phyloP scores from a whole-genome alignment of 2,329 filamentous ascomycete genomes.

The Alternaria brassicicola region DNA sequence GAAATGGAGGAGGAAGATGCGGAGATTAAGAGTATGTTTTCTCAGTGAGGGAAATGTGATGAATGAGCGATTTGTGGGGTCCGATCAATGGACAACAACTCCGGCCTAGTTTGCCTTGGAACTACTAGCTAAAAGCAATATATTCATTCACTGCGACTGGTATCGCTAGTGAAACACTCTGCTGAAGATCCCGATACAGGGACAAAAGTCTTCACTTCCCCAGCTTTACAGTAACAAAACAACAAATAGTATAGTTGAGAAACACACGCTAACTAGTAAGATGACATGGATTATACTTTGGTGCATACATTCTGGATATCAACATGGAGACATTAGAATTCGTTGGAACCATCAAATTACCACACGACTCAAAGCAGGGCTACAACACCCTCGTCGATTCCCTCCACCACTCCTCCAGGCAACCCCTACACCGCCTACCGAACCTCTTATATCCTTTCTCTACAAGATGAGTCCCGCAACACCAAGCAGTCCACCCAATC shows the following conservation, averaged over 20 bases:
- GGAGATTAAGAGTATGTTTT: constrained; percentile 26
- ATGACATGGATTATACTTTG: background rate
- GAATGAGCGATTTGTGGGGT: background rate
- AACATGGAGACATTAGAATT: background rate
- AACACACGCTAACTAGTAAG: background rate
- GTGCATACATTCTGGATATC: background rate
- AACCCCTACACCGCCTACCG: no score
- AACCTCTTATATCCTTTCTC: background rate
- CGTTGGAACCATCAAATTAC: background rate
- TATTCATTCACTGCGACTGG: background rate
- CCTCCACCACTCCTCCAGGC: background rate
- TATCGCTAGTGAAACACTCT: background rate
- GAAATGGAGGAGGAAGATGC: constrained; percentile 31
- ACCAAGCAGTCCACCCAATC: background rate
- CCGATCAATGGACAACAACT: background rate
- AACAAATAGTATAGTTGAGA: background rate
- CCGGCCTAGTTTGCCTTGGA: background rate
- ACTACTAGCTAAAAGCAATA: background rate
- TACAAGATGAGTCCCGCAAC: constrained; percentile 2
- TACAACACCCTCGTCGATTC: background rate
- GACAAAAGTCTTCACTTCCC: background rate
- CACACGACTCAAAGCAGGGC: background rate
- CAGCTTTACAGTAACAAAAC: no score
- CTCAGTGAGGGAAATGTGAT: constrained; percentile 4
- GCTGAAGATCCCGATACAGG: background rate